Base-by-base conservation (phyloP, 108 stramenopile genomes). In the Parietichytrium sp. region DNA sequence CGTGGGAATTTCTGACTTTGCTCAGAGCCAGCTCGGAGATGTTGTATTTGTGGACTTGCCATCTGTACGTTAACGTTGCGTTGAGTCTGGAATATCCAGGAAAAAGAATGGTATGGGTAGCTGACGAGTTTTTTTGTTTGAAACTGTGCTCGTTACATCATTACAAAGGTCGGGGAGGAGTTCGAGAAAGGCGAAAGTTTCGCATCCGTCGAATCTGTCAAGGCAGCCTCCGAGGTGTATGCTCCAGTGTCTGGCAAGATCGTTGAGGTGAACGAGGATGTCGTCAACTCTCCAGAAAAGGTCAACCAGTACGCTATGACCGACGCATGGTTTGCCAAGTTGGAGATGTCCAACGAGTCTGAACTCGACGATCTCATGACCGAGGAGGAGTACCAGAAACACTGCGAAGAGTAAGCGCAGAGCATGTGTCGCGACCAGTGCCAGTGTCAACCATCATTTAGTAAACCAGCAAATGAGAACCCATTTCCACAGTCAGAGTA, bases 191-290 rank as follows among this genome's bases (percentile, higher is more conserved):
- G 81, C 16, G 61, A 85, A 27, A 83, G 89, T 47, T 96, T 98
- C 86, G 97, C 94, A 48, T 90, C 92, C 47, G 97, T 99, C 36
- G 98, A 98, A 86, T 98, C 97, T n/a, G 98, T 99, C 79, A 99
- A 99, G 91, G 97, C 97, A 13, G 97, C 98, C 12, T 93, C 92
- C 10, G 98, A 99, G 79, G 97, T 99, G 54, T 90, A 90, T 83
- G 93, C 93, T 29, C 95, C 95, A 29, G 90, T 96, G 20, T 80
- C 86, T 42, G 95, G 97, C 51, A 93, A 80, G 26, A 90, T 96
- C 10, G 13, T 91, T 12, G 97, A 94, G 82, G 80, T 93, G 23
- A 98, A 98, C 83, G 89, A 92, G 20, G 55, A 45, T 2, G 86
- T 98, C 49, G 49, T 50, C 7, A 92, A 92, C 80, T 89, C 87